Base-by-base conservation (phyloP, 2,329 filamentous ascomycete genomes). In the Aspergillus sojae region DNA sequence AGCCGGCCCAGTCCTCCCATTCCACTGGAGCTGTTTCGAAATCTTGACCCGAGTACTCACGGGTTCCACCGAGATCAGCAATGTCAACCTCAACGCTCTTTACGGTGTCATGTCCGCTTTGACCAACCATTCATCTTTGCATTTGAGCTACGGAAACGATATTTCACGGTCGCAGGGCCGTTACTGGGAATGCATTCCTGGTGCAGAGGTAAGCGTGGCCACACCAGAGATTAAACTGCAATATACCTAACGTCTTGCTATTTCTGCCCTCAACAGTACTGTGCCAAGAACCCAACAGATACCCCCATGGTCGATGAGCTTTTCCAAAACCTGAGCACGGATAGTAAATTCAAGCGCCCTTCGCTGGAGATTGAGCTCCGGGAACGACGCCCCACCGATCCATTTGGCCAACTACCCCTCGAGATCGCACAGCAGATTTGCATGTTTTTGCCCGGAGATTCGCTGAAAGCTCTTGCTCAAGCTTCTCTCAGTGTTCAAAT, bases 161-260 rank as follows among this genome's bases (percentile, higher is more conserved):
- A 57, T 69, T 19, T 36, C 45, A 16, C 64, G 61, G n/a, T 64
- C 68, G 4, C 68, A 70, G 32, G 67, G 68, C n/a, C 68, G 67
- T 45, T 69, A 69, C 39, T 70, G 68, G 68, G 67, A 69, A 41
- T 69, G 65, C 46, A 66, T 69, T 16, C 67, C 68, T 5, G 68
- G 68, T 16, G 63, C 65, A 19, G 68, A 70, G 67, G 68, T 61
- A 61, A 61, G 67, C 21, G 30, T 7, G 53, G 12, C 16, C 30
- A 14, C 30, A 3, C 2, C 30, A 28, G n/a, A 36, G 14, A 52
- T 10, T 45, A 36, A 10, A 4, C 30, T 45, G 23, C 3, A 0
- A 34, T n/a, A 0, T 2, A 30, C n/a, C 39, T 61, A 48, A 60
- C 48, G n/a, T 50, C 19, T 36, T 23, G 19, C 14, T 5, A 36